A percentile compares a stretch with the other conserved stretches of the same genome.
These are phyloP conservation scores for Yamadazyma trypodendri DNA, from an alignment of 1,139 yeast genomes.

Conservation along the genomic window DNA sequence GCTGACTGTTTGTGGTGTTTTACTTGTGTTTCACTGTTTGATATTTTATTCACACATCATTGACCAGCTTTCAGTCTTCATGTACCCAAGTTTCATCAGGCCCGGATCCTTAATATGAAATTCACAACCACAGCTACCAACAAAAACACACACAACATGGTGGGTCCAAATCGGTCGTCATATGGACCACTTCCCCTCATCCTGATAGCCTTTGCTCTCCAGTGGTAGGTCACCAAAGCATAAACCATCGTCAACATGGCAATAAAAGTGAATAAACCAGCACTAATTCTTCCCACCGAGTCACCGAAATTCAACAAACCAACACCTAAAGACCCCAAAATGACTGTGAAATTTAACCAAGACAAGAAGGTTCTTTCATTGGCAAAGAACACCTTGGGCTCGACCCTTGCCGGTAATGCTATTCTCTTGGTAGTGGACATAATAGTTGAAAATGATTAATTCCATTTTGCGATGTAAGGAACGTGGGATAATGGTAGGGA, in stretches of 20 bases:
- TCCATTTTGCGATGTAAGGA: not conserved
- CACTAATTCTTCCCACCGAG: conserved; percentile 85
- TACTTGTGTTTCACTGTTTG: too few relatives aligned
- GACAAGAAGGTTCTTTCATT: conserved; percentile 97
- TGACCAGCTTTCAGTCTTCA: too few relatives aligned
- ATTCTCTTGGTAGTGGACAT: conserved; percentile 63
- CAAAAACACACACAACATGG: conserved; percentile 94
- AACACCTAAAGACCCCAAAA: conserved; percentile 93
- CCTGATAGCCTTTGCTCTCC: conserved; percentile 99
- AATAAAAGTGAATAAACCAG: conserved; percentile 87
- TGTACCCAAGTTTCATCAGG: too few relatives aligned
- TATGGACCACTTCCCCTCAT: conserved; percentile 97
- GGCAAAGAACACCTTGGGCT: conserved; percentile 97
- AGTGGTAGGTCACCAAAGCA: conserved; percentile 93
- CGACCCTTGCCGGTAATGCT: conserved; percentile 96
- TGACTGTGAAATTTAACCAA: conserved; percentile 97
- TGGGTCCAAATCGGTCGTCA: conserved; percentile 97
- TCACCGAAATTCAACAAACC: conserved; percentile 97
- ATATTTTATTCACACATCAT: too few relatives aligned
- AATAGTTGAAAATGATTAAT: too few relatives aligned
- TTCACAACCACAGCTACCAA: conserved; percentile 90
- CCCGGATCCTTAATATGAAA: conserved; percentile 79
- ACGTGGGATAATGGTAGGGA: not conserved
- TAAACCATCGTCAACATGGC: conserved; percentile 98
- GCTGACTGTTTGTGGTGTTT: too few relatives aligned